These are phyloP conservation scores for Euphorbia corollata DNA, from an alignment of 441 rosid genomes.

Conservation along the genomic window DNA sequence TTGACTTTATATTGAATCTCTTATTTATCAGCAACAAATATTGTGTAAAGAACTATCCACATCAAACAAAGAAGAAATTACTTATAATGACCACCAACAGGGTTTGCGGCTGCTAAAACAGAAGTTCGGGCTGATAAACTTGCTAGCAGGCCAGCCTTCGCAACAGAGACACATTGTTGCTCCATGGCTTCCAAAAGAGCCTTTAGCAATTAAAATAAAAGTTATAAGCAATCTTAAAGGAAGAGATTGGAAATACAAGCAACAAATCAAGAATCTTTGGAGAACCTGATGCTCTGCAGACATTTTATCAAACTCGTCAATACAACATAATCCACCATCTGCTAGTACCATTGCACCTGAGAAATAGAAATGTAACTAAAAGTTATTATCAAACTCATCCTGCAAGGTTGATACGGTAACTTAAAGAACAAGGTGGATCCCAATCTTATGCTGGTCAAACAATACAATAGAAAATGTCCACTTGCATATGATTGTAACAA, in stretches of 20 bases:
- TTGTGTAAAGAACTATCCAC: slow-evolving; percentile 3
- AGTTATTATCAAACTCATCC: neutral
- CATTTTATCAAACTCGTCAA: slow-evolving; percentile 98
- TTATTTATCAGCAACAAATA: neutral
- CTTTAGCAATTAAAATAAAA: slow-evolving; percentile 35
- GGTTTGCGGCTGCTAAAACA: slow-evolving; percentile 97
- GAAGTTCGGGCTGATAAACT: slow-evolving; percentile 97
- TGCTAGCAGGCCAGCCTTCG: slow-evolving; percentile 97
- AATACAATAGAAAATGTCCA: neutral
- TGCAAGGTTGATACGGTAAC: slow-evolving; percentile 3
- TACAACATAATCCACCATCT: slow-evolving; percentile 92
- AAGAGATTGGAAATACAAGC: slow-evolving; percentile 16
- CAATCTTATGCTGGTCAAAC: slow-evolving; percentile 2
- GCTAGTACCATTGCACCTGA: slow-evolving; percentile 99
- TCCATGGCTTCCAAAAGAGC: slow-evolving; percentile 99
- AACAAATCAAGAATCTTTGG: slow-evolving; percentile 12
- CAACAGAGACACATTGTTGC: slow-evolving; percentile 96
- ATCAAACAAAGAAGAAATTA: slow-evolving; percentile 31
- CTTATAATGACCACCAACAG: slow-evolving; percentile 98
- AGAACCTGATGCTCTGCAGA: slow-evolving; percentile 95
- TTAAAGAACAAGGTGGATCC: neutral
- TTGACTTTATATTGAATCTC: slow-evolving; percentile 9
- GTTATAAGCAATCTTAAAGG: slow-evolving; percentile 18
- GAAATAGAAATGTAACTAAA: slow-evolving; percentile 11
- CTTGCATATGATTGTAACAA: slow-evolving; percentile 1